Evolutionary conservation across 129 eudicot genomes (phyloP), one percentile per base, ranked within the genome.

Genomic region (Scalesia atractyloides): DNA sequence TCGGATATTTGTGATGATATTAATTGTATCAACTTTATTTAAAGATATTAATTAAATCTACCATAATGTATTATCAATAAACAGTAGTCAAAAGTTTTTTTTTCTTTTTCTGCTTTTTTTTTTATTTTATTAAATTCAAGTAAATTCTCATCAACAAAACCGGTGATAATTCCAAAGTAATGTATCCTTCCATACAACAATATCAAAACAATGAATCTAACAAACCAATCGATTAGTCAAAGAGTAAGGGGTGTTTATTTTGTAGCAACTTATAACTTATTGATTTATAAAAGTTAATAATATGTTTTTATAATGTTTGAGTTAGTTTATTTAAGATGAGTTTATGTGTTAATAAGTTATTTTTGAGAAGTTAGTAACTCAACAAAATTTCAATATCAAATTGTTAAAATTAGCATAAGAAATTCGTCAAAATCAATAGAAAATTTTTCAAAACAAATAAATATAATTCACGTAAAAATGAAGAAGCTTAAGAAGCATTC

Each of bases 401-500:
- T 68, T 60, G 43, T 20, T 68, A 48, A 47, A 76, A 9, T 2
- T 2, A 30, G 37, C 5, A 75, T 41, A 52, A 0, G 18, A 51
- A 66, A 50, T 41, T 70, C 20, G 12, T 39, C 68, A 47, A 76
- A 33, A 57, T 60, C 47, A 22, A 53, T 53, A 12, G 4, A 53
- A 30, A 12, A 36, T 41, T 43, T 43, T 26, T 51, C 9, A 64
- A 75, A 49, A 44, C 50, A 70, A 74, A 78, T 26, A 56, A 83
- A 70, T 70, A 63, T 70, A 64, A 63, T 33, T 62, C 68, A 80
- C 20, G 22, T 33, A 68, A 30, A 16, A 73, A 79, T 67, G 52
- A 14, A 66, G 13, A 46, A 48, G 59, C 34, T 19, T 73, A 71
- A 63, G 76, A 79, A 51, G 90, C 79, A 73, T 47, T 80, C 47